Base-by-base conservation (phyloP, 805 yeast species). In the Kazachstania kunashirensis region DNA sequence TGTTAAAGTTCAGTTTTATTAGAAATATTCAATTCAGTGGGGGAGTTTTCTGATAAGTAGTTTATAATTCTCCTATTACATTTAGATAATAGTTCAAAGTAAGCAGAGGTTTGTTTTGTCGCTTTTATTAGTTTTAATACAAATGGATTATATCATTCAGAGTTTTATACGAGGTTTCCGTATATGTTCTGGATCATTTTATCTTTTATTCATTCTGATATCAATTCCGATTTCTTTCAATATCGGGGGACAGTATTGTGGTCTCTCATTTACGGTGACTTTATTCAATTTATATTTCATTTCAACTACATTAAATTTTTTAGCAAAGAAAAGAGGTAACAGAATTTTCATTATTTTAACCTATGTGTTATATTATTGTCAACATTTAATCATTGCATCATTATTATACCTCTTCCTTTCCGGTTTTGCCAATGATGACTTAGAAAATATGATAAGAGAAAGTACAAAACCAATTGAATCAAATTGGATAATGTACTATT, bases 171-270 rank as follows among this genome's bases (percentile, higher is more conserved):
- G 48, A 40, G 46, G 54, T 34, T 38, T 49, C 14, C 51, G 62
- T 28, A 49, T 52, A 24, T 34, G 70, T 12, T 62, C 76, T 40
- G 74, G 83, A 0, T 60, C 74, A 1, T 58, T 81, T 21, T 85
- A 86, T 51, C 64, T 85, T 37, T 56, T 72, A 5, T 71, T 84
- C 34, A 76, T 84, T 10, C 71, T 86, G 20, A 66, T 88, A 21
- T 81, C 96, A 2, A 81, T 92, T 6, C 97, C 97, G 4, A 70
- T 92, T 43, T 82, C 96, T 17, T 92, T 92, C 60, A 95, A 89
- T 52, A 80, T 85, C 26, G 97, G 97, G 8, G 96, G 97, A 1
- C 70, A 79, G 14, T 70, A 75, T 38, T 89, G 97, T 60, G 98
- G 98, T 1, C 64, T 92, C 41, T 76, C 94, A 14, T 92, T 77